phyloP scores from a whole-genome alignment of 306 rosid species.

The Phaseolus lunatus region DNA sequence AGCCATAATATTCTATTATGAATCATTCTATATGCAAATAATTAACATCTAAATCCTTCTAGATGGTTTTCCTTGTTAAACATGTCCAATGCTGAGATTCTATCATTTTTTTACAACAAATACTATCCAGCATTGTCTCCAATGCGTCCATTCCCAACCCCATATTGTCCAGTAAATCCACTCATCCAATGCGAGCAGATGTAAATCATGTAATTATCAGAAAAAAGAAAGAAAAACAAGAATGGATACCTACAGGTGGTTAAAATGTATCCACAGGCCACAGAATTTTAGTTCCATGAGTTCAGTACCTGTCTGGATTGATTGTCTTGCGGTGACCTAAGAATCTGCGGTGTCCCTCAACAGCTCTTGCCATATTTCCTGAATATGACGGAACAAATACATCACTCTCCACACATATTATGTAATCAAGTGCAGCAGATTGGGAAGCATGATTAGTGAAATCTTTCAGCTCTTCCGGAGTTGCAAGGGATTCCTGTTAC shows the following conservation, averaged over 20 bases:
- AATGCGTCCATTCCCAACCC: neutral
- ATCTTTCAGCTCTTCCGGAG: constrained; percentile 74
- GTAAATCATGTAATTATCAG: too few species aligned
- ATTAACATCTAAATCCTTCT: neutral
- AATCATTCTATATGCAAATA: neutral
- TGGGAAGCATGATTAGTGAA: constrained; percentile 89
- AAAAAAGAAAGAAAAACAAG: constrained; percentile 16
- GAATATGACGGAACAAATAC: constrained; percentile 87
- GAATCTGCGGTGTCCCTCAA: constrained; percentile 95
- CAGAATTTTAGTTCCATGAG: constrained; percentile 25
- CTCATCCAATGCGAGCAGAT: neutral
- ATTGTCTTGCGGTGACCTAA: constrained; percentile 90
- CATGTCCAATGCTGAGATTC: neutral
- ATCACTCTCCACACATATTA: constrained; percentile 88
- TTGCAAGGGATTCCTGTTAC: constrained; percentile 88
- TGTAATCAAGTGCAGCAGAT: constrained; percentile 89
- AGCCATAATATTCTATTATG: neutral
- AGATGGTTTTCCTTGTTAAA: neutral
- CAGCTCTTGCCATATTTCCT: constrained; percentile 97
- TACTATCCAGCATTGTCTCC: neutral
- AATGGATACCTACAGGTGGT: constrained; percentile 14
- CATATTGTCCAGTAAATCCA: neutral
- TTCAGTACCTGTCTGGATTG: constrained; percentile 76
- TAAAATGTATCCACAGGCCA: constrained; percentile 8
- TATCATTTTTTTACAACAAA: neutral